Evolutionary conservation across 2,329 filamentous ascomycete species (phyloP).

Genomic region (Botrytis aclada): DNA sequence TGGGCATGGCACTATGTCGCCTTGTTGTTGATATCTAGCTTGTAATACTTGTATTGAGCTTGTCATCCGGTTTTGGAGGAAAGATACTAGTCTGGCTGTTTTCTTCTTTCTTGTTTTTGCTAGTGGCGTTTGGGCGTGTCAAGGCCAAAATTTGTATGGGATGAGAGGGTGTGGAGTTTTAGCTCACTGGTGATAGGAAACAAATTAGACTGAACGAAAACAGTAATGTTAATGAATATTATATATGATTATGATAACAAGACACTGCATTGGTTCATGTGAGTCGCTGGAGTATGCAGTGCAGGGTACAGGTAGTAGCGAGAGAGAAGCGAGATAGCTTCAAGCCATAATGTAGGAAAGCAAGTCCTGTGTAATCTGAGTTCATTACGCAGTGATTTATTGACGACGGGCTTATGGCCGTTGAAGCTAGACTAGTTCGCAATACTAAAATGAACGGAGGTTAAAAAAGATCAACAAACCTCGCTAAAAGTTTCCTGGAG

Average conservation of each 20-base stretch:
- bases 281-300: neutral
- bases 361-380: neutral
- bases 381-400: neutral
- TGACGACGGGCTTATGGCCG: neutral
- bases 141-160: neutral
- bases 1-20: neutral
- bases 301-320: neutral
- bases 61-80: conserved; percentile 10
- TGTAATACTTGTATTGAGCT: neutral
- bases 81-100: neutral
- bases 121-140: conserved; percentile 12
- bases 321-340: neutral
- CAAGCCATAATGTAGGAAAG: neutral
- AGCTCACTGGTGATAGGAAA: neutral
- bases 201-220: conserved; percentile 1
- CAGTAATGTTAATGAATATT: neutral
- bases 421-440: neutral
- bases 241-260: neutral
- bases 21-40: conserved; percentile 1
- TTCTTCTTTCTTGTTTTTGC: neutral
- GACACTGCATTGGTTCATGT: neutral
- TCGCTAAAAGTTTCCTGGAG: neutral
- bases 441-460: neutral
- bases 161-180: neutral
- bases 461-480: neutral